A percentile compares a stretch with the other conserved stretches of the same genome.
Evolutionary conservation across 2,329 filamentous ascomycete species (phyloP).

Genomic region (Calonectria multiphialidica): DNA sequence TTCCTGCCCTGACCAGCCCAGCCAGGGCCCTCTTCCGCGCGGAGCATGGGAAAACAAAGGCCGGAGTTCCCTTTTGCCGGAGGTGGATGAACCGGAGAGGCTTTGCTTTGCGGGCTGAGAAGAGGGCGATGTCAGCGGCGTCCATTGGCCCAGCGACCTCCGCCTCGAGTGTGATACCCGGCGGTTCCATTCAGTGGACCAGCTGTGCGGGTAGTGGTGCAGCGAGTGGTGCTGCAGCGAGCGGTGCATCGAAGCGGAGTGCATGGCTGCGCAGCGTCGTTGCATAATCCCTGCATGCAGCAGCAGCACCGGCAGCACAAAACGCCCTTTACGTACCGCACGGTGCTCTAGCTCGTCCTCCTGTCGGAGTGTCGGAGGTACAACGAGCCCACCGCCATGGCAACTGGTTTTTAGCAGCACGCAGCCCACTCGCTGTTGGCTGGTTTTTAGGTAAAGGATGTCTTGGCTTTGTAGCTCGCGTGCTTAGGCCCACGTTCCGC

Average conservation of each 20-base stretch:
- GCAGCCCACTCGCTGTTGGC: neutral
- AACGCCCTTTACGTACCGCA: too few relatives aligned
- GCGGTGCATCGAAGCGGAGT: neutral
- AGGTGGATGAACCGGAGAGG: neutral
- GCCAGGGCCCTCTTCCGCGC: neutral
- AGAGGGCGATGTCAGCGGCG: neutral
- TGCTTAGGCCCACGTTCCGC: neutral
- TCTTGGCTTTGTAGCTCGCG: constrained; percentile 4
- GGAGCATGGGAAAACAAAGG: neutral
- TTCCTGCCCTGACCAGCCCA: neutral
- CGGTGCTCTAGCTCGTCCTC: too few relatives aligned
- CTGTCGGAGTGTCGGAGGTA: neutral
- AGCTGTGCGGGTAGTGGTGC: too few relatives aligned
- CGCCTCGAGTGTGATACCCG: neutral
- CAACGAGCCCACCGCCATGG: neutral
- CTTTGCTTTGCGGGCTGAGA: neutral
- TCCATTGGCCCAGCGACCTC: neutral
- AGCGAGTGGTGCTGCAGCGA: too few relatives aligned
- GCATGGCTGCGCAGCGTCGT: neutral
- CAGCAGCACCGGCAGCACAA: neutral
- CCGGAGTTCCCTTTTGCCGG: neutral
- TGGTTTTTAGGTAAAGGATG: neutral
- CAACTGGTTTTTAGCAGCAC: neutral
- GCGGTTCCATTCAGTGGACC: neutral
- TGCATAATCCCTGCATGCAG: constrained; percentile 7